phyloP scores from a whole-genome alignment of 371 early-diverging fungal genomes.

The Haplosporangium sp. region DNA sequence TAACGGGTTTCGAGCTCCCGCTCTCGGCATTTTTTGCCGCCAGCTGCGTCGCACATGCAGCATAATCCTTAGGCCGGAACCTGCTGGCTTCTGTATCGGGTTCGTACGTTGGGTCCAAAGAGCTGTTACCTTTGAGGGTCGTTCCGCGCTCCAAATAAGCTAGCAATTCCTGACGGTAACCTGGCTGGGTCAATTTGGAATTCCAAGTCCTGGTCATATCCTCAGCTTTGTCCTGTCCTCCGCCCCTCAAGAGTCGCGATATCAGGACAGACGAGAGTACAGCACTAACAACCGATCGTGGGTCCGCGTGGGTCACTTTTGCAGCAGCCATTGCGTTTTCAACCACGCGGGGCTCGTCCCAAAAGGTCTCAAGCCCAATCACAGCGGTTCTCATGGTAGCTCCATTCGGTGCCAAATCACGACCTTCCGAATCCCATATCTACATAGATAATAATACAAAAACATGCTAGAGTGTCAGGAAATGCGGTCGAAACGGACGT shows the following conservation, averaged over 20 bases:
- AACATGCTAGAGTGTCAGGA: background rate
- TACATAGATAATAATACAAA: background rate
- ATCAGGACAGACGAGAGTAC: constrained; percentile 67
- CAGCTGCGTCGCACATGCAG: background rate
- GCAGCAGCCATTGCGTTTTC: constrained; percentile 68
- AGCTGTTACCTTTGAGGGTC: constrained; percentile 10
- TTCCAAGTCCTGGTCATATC: constrained; percentile 55
- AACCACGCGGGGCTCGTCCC: constrained; percentile 70
- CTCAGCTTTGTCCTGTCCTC: constrained; percentile 18
- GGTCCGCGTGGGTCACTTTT: constrained; percentile 73
- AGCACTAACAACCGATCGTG: constrained; percentile 70
- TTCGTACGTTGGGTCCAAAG: constrained; percentile 5
- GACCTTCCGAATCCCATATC: constrained; percentile 42
- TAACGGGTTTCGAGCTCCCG: constrained; percentile 5
- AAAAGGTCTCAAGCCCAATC: constrained; percentile 66
- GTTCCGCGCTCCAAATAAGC: constrained; percentile 30
- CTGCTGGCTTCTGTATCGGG: background rate
- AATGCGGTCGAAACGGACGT: too few relatives aligned
- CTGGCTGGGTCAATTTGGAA: constrained; percentile 1
- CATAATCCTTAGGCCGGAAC: constrained; percentile 29
- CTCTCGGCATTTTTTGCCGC: background rate
- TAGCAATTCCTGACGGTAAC: constrained; percentile 25
- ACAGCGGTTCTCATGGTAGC: constrained; percentile 72
- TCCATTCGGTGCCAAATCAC: constrained; percentile 66
- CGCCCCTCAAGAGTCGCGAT: constrained; percentile 60